Conservation (phyloP, 169 alveolate genomes). For the Hepatocystis sp. region DNA sequence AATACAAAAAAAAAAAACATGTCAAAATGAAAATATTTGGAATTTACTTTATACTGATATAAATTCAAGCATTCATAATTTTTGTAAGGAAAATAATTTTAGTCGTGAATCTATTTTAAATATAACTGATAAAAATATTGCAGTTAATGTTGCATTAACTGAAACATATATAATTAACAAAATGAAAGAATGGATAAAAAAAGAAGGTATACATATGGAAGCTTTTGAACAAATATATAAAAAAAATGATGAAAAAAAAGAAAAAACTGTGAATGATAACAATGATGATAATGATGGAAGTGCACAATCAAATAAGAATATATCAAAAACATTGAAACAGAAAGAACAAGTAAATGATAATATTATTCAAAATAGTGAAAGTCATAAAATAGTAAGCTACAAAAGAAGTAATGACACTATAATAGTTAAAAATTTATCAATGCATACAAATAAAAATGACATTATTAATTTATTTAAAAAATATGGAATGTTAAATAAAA, state of each 20-base stretch:
- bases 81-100: slow-evolving; percentile 88
- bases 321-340: too few relatives aligned
- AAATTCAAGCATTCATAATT: slow-evolving; percentile 93
- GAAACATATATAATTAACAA: slow-evolving; percentile 94
- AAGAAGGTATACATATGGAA: slow-evolving; percentile 92
- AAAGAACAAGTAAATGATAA: too few relatives aligned
- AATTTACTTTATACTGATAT: slow-evolving; percentile 95
- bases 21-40: slow-evolving; percentile 94
- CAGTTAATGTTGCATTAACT: slow-evolving; percentile 92
- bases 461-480: slow-evolving; percentile 87
- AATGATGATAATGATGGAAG: slow-evolving; percentile 13
- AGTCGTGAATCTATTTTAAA: slow-evolving; percentile 89
- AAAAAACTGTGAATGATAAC: not conserved
- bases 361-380: too few relatives aligned
- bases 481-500: slow-evolving; percentile 88
- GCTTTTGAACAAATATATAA: slow-evolving; percentile 83
- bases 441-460: slow-evolving; percentile 83
- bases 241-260: slow-evolving; percentile 29
- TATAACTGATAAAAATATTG: slow-evolving; percentile 87
- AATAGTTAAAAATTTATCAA: slow-evolving; percentile 83
- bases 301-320: not conserved
- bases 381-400: slow-evolving; percentile 24
- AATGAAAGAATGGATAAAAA: slow-evolving; percentile 95
- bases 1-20: slow-evolving; percentile 84
- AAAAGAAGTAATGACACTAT: slow-evolving; percentile 78